Evolutionary conservation across 352 stramenopile genomes (phyloP).

Genomic region (Phytopythium sindhum): DNA sequence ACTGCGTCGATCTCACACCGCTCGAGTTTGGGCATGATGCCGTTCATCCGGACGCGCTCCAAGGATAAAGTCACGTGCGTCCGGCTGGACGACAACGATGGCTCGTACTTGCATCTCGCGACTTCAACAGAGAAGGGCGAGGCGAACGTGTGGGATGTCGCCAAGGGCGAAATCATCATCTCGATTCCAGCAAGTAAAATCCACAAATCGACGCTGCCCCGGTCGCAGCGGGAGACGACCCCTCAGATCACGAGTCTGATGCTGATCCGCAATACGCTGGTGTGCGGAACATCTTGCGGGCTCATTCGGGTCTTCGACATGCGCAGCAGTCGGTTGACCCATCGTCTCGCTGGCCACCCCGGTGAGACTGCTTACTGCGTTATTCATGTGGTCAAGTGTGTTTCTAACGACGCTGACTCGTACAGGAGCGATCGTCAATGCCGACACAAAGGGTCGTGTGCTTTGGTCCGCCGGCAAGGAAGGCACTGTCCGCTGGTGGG

Average conservation of each 20-base stretch:
- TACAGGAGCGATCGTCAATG: conserved; percentile 75
- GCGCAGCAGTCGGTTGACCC: conserved; percentile 70
- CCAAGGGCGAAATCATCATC: conserved; percentile 80
- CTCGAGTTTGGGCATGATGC: conserved; percentile 75
- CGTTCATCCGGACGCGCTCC: conserved; percentile 77
- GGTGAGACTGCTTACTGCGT: conserved; percentile 35
- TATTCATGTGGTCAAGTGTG: background rate
- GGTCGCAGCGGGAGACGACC: conserved; percentile 52
- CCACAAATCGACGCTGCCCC: conserved; percentile 75
- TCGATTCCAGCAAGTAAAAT: conserved; percentile 80
- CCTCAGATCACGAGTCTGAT: conserved; percentile 88
- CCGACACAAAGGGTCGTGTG: conserved; percentile 81
- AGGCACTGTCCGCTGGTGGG: conserved; percentile 85
- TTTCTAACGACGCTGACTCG: conserved; percentile 5
- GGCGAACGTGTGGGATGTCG: conserved; percentile 84
- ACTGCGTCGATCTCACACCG: conserved; percentile 77
- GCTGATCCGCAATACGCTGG: conserved; percentile 83
- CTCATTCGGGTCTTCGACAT: conserved; percentile 88
- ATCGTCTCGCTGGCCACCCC: conserved; percentile 79
- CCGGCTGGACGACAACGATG: conserved; percentile 77
- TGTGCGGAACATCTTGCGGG: conserved; percentile 83
- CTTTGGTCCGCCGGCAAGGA: conserved; percentile 83
- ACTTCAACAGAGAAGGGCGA: conserved; percentile 86
- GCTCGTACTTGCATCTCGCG: conserved; percentile 73
- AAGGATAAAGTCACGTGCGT: conserved; percentile 80